These are phyloP conservation scores for Ceratorhiza oryzae-sativae DNA, from an alignment of 1,284 basidiomycete species.

Conservation along the genomic window DNA sequence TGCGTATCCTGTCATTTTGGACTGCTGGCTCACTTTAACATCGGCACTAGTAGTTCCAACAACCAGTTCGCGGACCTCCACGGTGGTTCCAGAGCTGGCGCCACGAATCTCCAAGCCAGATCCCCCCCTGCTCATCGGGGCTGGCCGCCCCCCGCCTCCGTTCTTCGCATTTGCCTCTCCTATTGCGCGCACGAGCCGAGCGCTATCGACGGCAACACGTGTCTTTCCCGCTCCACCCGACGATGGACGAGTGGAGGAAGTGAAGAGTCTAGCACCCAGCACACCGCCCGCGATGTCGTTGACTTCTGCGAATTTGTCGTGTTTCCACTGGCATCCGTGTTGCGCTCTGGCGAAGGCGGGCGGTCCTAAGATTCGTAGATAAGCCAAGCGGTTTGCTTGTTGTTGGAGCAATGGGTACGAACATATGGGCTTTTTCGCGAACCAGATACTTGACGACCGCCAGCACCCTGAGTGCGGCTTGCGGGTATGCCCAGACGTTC, in stretches of 20 bases:
- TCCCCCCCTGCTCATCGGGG: conserved; percentile 1
- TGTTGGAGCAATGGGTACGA: conserved; percentile 12
- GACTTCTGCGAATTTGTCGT: conserved; percentile 42
- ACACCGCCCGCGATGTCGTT: conserved; percentile 40
- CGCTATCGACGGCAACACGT: conserved; percentile 37
- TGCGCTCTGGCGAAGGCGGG: conserved; percentile 5
- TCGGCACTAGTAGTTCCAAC: conserved; percentile 40
- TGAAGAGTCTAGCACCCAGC: conserved; percentile 37
- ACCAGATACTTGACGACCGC: conserved; percentile 11
- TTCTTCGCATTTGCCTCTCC: conserved; percentile 34
- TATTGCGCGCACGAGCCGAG: conserved; percentile 23
- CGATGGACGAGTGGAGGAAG: conserved; percentile 6
- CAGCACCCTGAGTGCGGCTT: not conserved
- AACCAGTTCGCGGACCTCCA: conserved; percentile 41
- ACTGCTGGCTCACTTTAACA: conserved; percentile 37
- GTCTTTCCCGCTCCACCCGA: conserved; percentile 23
- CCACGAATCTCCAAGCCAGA: conserved; percentile 39
- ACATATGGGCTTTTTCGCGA: conserved; percentile 37
- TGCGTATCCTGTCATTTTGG: not conserved
- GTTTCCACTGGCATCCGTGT: conserved; percentile 40
- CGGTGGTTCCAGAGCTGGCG: conserved; percentile 34
- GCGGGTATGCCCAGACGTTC: conserved; percentile 33
- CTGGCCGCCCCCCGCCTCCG: conserved; percentile 2
- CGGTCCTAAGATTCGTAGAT: conserved; percentile 18
- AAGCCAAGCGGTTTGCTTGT: not conserved